These are phyloP conservation scores for Mesembryanthemum crystallinum DNA, from an alignment of 148 eudicot genomes.

Conservation along the genomic window DNA sequence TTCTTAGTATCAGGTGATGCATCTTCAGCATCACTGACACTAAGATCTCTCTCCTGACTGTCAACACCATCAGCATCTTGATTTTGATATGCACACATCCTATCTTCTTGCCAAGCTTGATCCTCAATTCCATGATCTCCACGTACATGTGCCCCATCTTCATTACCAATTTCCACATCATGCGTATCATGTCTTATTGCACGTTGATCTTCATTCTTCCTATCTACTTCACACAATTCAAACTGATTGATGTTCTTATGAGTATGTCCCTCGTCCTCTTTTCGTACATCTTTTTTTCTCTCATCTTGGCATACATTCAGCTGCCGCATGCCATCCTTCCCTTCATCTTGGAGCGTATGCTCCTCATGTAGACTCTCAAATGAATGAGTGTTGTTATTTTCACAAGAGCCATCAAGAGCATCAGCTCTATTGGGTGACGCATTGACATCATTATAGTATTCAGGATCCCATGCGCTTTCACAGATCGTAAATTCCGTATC, in stretches of 20 bases:
- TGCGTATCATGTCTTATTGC: slow-evolving; percentile 16
- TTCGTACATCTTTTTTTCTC: slow-evolving; percentile 2
- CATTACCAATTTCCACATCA: slow-evolving; percentile 21
- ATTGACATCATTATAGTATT: slow-evolving; percentile 42
- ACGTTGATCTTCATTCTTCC: slow-evolving; percentile 7
- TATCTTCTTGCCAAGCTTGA: slow-evolving; percentile 3
- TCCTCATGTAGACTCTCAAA: slow-evolving; percentile 17
- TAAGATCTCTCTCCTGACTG: slow-evolving; percentile 23
- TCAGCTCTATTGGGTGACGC: slow-evolving; percentile 31
- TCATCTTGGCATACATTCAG: slow-evolving; percentile 18
- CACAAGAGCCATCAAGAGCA: slow-evolving; percentile 20
- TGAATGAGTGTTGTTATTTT: slow-evolving; percentile 19
- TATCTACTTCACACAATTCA: slow-evolving; percentile 27
- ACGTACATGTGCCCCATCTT: slow-evolving; percentile 14
- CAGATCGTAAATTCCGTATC: slow-evolving; percentile 36
- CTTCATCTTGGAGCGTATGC: slow-evolving; percentile 16
- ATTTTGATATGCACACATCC: neutral
- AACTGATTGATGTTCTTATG: slow-evolving; percentile 9
- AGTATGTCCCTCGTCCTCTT: slow-evolving; percentile 24
- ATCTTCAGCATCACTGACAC: slow-evolving; percentile 32
- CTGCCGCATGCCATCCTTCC: slow-evolving; percentile 1
- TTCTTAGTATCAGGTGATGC: slow-evolving; percentile 29
- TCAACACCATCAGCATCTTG: slow-evolving; percentile 1
- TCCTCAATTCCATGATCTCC: slow-evolving; percentile 34
- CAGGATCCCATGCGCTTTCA: slow-evolving; percentile 52